Base-by-base conservation (phyloP, 306 rosid species). In the Acacia melanoxylon region DNA sequence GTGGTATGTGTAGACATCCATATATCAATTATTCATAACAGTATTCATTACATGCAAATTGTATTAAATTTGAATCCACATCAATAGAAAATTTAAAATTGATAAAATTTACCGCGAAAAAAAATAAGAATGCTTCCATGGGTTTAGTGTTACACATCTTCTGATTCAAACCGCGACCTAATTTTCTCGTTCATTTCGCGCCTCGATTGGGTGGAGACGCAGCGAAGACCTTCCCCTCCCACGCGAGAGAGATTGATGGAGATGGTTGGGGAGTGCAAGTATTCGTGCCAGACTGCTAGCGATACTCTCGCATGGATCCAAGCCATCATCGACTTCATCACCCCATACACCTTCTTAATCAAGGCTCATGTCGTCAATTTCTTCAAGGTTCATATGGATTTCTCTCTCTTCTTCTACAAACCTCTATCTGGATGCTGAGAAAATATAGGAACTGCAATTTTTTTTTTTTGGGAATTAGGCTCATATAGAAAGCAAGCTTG, bases 321-420 rank as follows among this genome's bases (percentile, higher is more conserved):
- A 85, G 94, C 92, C 80, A 91, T 95, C 80, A 35, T 84, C 86
- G 87, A 89, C 59, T 91, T 95, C 79, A 68, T 93, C 73, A 73
- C 76, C 8, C 93, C 97, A 8, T 89, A 80, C 78, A 54, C 89
- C 44, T 86, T 72, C 86, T 75, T 95, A 45, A 85, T 85, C 68
- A 80, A 90, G 37, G 86, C 91, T 78, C 95, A 91, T 68, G 94
- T 93, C 81, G 95, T 95, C 85, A 88, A 95, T 87, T 93, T 93
- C 92, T 91, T 95, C 88, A 84, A 83, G 97, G 93, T 88, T 76
- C 48, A 8, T 48, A 9, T 11, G 29, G 3, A 8, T 27, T 14
- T 11, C 33, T 51, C 48, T 12, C n/a, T 3, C n/a, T 29, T 4
- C 44, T 48, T 22, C 48, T 31, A 12, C 65, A 46, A 46, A 1